Base-by-base conservation (phyloP, 2,329 filamentous ascomycete genomes). In the Alternaria viburni region DNA sequence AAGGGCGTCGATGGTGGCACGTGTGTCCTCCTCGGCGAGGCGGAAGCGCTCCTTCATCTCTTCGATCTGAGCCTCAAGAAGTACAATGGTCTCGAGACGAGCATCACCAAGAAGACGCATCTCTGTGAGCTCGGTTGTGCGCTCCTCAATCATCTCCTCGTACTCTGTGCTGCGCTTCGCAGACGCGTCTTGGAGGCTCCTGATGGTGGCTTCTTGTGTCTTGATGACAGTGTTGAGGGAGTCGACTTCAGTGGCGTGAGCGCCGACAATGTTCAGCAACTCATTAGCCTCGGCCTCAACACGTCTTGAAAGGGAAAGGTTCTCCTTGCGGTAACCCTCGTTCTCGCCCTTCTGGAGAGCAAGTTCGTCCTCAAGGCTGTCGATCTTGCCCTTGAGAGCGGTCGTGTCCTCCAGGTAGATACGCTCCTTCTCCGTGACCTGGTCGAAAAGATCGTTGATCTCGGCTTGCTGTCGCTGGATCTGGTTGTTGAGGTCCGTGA, bases 401-500 rank as follows among this genome's bases (percentile, higher is more conserved):
- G 59, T 72, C 3, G 69, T 70, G n/a, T 77, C 70, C 36, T 73
- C 74, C 6, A 70, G 54, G 45, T 82, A 73, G 3, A 54, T 30
- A 6, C 60, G 59, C 69, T 74, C 62, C 61, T 71, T 72, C 70
- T 71, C 62, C 59, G 62, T 69, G 15, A 71, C 69, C 23, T 74
- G 67, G 49, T 72, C 74, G 7, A 58, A 65, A 44, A 83, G 74
- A n/a, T 68, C 61, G 15, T 75, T 74, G 57, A 83, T 81, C 49
- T 81, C 77, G 50, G 72, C 70, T 49, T 82, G 77, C 41, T 79
- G 76, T 11, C 76, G 77, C 12, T 74, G 72, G 19, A 82, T 72
- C 11, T 81, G 73, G 55, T 81, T 80, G 59, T 78, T 79, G 66
- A 83, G 79, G 25, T 79, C 77, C 5, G 73, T 74, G 60, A 84